A percentile compares a stretch with the other conserved stretches of the same genome.
phyloP scores from a whole-genome alignment of 2,329 filamentous ascomycete species.

The Hirsutella thompsonii region DNA sequence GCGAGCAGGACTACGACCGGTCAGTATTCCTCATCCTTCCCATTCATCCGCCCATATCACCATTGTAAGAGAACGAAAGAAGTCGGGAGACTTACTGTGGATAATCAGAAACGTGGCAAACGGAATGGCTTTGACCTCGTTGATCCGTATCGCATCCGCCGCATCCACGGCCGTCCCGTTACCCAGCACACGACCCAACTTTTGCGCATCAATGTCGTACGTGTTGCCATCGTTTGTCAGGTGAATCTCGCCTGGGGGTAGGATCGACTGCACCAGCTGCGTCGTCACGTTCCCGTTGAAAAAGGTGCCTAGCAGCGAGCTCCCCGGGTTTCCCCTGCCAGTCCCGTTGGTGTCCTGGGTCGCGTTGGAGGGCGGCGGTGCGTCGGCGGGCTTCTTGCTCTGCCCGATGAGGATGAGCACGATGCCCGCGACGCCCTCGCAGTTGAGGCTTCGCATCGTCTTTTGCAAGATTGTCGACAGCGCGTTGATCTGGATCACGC shows the following conservation, averaged over 20 bases:
- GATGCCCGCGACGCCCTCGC: conserved; percentile 20
- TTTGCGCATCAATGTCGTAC: conserved; percentile 13
- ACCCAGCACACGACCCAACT: conserved; percentile 9
- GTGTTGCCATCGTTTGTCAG: conserved; percentile 13
- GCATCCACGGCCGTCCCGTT: conserved; percentile 6
- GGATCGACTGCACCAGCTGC: conserved; percentile 1
- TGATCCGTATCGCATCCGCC: not conserved
- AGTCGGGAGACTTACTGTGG: conserved; percentile 4
- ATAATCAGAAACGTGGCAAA: conserved; percentile 1
- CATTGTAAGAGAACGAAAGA: too few species aligned
- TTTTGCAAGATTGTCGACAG: conserved; percentile 16
- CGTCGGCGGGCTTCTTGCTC: conserved; percentile 6
- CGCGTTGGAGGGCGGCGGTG: not conserved
- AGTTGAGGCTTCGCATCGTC: conserved; percentile 15
- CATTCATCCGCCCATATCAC: too few species aligned
- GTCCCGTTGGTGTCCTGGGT: not conserved
- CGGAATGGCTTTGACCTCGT: not conserved
- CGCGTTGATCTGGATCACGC: conserved; percentile 11
- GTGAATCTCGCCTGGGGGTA: conserved; percentile 10
- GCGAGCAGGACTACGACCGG: conserved; percentile 4
- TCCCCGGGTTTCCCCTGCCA: too few species aligned
- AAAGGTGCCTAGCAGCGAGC: too few species aligned
- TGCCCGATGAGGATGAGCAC: conserved; percentile 14
- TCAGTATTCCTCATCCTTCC: not conserved
- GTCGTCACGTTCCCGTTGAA: not conserved